Percentiles rank a stretch among this genome's conserved stretches.
Evolutionary conservation across 2,329 filamentous ascomycete species (phyloP).

Genomic region (Pseudogymnoascus sp.): DNA sequence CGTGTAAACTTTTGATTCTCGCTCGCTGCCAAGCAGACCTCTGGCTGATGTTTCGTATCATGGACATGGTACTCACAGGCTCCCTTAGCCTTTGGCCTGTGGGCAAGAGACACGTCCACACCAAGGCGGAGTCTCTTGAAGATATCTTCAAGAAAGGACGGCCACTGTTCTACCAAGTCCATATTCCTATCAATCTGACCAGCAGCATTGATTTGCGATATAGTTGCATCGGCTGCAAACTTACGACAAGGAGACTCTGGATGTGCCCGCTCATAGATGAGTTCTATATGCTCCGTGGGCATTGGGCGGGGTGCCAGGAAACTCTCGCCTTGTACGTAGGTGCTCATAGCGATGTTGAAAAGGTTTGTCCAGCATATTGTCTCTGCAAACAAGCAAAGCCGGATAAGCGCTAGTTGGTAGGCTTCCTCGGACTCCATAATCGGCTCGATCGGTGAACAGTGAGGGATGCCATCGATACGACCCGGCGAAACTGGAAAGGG

Average conservation of each 20-base stretch:
- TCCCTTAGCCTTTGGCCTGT: neutral
- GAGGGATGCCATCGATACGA: neutral
- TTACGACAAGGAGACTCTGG: slow-evolving; percentile 10
- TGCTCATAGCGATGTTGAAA: slow-evolving; percentile 15
- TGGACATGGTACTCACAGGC: slow-evolving; percentile 2
- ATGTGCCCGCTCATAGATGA: slow-evolving; percentile 14
- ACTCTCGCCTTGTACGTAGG: slow-evolving; percentile 13
- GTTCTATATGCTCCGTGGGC: slow-evolving; percentile 10
- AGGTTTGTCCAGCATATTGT: slow-evolving; percentile 12
- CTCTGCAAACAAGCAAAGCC: slow-evolving; percentile 15
- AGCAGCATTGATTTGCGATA: neutral
- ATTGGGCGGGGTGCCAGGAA: slow-evolving; percentile 6
- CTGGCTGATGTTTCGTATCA: neutral
- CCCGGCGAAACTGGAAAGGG: neutral
- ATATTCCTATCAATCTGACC: slow-evolving; percentile 4
- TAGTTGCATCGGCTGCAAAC: slow-evolving; percentile 11
- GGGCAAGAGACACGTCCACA: neutral
- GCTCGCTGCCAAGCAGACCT: neutral
- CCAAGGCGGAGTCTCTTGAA: slow-evolving; percentile 4
- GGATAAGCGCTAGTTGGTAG: slow-evolving; percentile 13
- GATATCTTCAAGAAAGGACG: slow-evolving; percentile 3
- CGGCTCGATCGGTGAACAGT: neutral
- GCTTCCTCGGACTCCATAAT: neutral
- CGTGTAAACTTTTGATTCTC: neutral
- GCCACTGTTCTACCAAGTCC: slow-evolving; percentile 4